These are phyloP conservation scores for Venturia carpophila DNA, from an alignment of 2,329 filamentous ascomycete species.

Conservation along the genomic window DNA sequence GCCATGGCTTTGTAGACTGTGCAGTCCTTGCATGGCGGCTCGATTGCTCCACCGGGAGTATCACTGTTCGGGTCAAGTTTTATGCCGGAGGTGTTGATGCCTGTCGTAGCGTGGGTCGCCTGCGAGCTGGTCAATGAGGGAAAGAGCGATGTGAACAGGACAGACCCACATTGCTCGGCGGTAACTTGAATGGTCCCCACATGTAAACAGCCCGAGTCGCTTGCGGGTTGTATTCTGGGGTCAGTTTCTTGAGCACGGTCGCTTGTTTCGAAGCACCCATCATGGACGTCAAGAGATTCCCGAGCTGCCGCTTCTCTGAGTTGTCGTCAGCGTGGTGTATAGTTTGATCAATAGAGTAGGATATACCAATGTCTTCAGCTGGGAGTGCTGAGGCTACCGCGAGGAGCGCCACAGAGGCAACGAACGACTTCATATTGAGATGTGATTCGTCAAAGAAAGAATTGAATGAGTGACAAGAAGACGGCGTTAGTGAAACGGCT, in stretches of 20 bases:
- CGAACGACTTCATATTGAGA: neutral
- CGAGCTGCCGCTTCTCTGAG: neutral
- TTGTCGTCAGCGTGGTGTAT: neutral
- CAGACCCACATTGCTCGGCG: neutral
- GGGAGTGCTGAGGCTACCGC: neutral
- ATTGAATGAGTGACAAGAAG: neutral
- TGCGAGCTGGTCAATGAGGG: neutral
- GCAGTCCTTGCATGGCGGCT: constrained; percentile 13
- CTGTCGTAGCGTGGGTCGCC: neutral
- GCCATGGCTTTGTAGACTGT: constrained; percentile 15
- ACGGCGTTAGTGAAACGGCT: too few relatives aligned
- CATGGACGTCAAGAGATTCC: neutral
- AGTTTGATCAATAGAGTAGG: neutral
- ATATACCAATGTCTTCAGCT: neutral
- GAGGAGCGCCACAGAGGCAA: neutral
- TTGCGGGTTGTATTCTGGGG: neutral
- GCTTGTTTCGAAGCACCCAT: neutral
- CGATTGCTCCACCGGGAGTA: constrained; percentile 5
- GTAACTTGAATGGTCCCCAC: neutral
- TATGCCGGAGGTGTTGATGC: constrained; percentile 4
- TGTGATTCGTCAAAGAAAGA: neutral
- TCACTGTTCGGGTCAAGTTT: constrained; percentile 16
- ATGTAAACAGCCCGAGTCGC: neutral
- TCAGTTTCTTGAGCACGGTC: neutral
- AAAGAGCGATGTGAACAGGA: neutral